Base-by-base conservation (phyloP, 257 asterid genomes). In the Fraxinus anomala region DNA sequence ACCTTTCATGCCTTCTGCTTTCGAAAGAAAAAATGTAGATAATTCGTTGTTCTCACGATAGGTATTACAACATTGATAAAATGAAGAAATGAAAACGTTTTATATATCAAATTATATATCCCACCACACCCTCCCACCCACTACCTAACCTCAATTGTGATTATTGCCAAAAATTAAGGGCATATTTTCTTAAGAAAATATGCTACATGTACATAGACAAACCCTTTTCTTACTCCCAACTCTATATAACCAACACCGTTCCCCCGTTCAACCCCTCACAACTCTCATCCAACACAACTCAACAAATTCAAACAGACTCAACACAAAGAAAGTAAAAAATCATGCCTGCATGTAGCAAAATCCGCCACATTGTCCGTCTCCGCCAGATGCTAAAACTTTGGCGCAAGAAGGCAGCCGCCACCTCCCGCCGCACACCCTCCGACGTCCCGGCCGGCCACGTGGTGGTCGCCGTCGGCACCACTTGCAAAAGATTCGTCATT, bases 381-480 rank as follows among this genome's bases (percentile, higher is more conserved):
- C 90, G 87, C 44, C 92, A 86, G 70, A 76, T 84, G 86, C 76
- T 89, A 0, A 84, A 86, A 9, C 84, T 85, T 30, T 89, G 91
- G 91, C 76, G 94, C 68, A 80, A 80, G 85, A 88, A 83, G 83
- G 87, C 90, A 0, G 73, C 75, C 70, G 68, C 84, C 0, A 6
- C 85, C 77, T 74, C 76, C n/a, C 61, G 66, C 40, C 77, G 80
- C 2, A 68, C 85, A 10, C 86, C 89, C 0, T 42, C 72, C 0
- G 88, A 89, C 72, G 87, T 89, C 19, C 91, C 94, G 0, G 72
- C 89, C 0, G 94, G 92, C 1, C 92, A 89, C 37, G 81, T 89
- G 70, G 94, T 89, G 3, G 76, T 89, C 6, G 39, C 76, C 1
- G 90, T 89, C 1, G 94, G 94, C 0, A 28, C 77, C 1, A 73